These are phyloP conservation scores for Russula sp. DNA, from an alignment of 768 basidiomycete genomes.

Conservation along the genomic window DNA sequence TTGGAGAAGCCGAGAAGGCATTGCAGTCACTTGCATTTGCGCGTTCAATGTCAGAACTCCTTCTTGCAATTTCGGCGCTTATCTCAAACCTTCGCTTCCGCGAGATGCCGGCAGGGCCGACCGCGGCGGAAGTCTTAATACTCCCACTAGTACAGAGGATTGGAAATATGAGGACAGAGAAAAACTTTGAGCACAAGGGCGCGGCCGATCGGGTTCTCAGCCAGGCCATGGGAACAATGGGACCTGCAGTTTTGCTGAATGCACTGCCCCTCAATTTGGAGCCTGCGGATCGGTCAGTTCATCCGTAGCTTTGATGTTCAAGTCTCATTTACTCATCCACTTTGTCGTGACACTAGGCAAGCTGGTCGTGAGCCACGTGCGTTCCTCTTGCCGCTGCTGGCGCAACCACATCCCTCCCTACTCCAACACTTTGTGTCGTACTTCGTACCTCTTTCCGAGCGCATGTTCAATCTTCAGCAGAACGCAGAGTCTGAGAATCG, in stretches of 20 bases:
- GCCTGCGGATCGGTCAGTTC: conserved; percentile 66
- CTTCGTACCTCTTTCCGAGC: conserved; percentile 92
- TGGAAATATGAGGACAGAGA: conserved; percentile 70
- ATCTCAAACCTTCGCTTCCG: conserved; percentile 59
- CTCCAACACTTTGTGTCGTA: conserved; percentile 82
- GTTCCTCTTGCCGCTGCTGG: conserved; percentile 84
- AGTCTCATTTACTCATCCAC: conserved; percentile 8
- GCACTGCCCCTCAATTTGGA: conserved; percentile 84
- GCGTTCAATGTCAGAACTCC: conserved; percentile 71
- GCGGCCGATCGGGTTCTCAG: conserved; percentile 76
- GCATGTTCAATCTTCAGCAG: conserved; percentile 85
- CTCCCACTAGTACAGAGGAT: conserved; percentile 66
- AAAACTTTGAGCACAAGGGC: conserved; percentile 89
- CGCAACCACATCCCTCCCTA: conserved; percentile 75
- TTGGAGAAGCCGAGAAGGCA: conserved; percentile 62
- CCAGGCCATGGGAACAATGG: conserved; percentile 78
- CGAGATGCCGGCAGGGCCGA: conserved; percentile 41
- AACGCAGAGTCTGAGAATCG: conserved; percentile 71
- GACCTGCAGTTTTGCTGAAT: conserved; percentile 73
- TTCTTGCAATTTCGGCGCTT: conserved; percentile 70
- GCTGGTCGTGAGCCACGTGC: conserved; percentile 82
- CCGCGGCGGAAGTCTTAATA: conserved; percentile 69
- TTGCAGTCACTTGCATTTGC: conserved; percentile 73
- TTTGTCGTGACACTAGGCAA: conserved; percentile 43
- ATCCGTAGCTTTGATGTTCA: neutral